Conservation (phyloP, 352 stramenopile species). For the Peronospora destructor region DNA sequence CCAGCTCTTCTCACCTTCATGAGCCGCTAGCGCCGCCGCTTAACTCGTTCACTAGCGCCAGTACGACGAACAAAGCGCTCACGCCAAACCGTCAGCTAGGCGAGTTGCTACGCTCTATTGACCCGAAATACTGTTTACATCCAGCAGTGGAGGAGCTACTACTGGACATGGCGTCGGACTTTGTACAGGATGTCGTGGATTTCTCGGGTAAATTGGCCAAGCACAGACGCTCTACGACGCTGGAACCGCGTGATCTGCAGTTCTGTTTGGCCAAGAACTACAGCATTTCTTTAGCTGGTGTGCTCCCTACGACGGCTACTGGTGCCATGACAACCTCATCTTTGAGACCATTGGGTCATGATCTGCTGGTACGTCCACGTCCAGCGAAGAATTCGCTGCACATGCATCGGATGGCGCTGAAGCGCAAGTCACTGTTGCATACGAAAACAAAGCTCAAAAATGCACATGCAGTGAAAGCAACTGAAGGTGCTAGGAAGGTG, state of each 20-base stretch:
- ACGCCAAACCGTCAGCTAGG: constrained; percentile 64
- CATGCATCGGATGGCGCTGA: constrained; percentile 76
- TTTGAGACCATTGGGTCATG: constrained; percentile 50
- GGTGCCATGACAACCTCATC: constrained; percentile 2
- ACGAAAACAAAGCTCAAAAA: constrained; percentile 52
- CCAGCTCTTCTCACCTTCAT: constrained; percentile 8
- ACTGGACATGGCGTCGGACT: constrained; percentile 76
- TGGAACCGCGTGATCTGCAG: constrained; percentile 72
- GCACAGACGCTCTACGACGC: constrained; percentile 63
- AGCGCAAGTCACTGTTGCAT: constrained; percentile 56
- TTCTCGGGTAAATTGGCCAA: constrained; percentile 63
- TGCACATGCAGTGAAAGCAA: constrained; percentile 27
- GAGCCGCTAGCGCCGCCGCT: constrained; percentile 27
- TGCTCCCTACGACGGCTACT: constrained; percentile 25
- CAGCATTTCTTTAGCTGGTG: constrained; percentile 69
- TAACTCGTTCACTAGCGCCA: constrained; percentile 36
- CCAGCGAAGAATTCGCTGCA: constrained; percentile 73
- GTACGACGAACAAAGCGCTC: constrained; percentile 45
- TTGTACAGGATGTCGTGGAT: constrained; percentile 67
- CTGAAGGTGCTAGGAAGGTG: constrained; percentile 39
- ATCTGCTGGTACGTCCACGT: constrained; percentile 48
- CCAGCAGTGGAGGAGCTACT: constrained; percentile 75
- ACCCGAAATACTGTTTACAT: constrained; percentile 69
- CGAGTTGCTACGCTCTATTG: constrained; percentile 60
- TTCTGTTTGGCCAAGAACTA: constrained; percentile 83